These are phyloP conservation scores for Russula earlei DNA, from an alignment of 768 basidiomycete species.

Conservation along the genomic window DNA sequence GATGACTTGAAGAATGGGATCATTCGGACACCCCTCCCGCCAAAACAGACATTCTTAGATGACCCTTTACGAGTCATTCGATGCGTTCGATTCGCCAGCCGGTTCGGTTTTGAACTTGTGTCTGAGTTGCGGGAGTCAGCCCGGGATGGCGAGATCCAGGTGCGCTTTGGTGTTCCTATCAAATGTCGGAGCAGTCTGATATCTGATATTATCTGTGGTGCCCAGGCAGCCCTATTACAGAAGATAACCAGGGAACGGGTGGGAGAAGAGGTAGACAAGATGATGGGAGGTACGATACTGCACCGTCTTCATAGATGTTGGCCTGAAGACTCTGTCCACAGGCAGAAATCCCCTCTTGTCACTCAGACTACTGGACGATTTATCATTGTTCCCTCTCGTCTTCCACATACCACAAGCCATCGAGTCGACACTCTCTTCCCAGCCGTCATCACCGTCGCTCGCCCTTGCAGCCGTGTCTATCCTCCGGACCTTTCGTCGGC, in stretches of 20 bases:
- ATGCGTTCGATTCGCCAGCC: conserved; percentile 83
- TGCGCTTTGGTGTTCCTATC: conserved; percentile 22
- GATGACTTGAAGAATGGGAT: conserved; percentile 70
- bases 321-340: conserved; percentile 24
- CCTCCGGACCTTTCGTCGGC: conserved; percentile 40
- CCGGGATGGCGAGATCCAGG: conserved; percentile 54
- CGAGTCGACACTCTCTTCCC: conserved; percentile 35
- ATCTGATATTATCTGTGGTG: not conserved
- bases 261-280: conserved; percentile 88
- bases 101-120: conserved; percentile 77
- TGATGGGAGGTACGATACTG: conserved; percentile 62
- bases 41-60: conserved; percentile 82
- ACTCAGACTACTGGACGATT: conserved; percentile 61
- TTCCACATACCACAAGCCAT: conserved; percentile 48
- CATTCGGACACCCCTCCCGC: conserved; percentile 83
- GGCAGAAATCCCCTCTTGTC: conserved; percentile 68
- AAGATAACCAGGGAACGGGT: conserved; percentile 90
- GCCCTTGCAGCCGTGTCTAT: conserved; percentile 52
- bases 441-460: conserved; percentile 30
- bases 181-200: not conserved
- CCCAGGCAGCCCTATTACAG: conserved; percentile 50
- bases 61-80: conserved; percentile 91
- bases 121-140: conserved; percentile 56
- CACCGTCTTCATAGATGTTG: not conserved
- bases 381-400: conserved; percentile 61